phyloP scores from a whole-genome alignment of 148 eudicot species.

The Amaranthus hypochondriacus region DNA sequence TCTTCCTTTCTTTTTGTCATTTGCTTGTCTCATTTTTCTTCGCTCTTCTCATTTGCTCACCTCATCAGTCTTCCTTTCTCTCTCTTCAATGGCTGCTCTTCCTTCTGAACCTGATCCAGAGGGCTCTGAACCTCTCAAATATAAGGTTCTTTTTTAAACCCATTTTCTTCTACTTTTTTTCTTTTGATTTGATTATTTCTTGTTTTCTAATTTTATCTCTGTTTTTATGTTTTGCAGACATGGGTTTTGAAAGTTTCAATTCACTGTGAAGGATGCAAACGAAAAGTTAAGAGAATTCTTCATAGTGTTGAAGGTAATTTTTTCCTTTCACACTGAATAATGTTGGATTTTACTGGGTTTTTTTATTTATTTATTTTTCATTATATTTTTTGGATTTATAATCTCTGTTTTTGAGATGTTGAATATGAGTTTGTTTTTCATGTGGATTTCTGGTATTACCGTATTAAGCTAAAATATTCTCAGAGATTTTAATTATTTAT shows the following conservation, averaged over 20 bases:
- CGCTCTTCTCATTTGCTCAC: neutral
- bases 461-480: neutral
- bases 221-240: constrained; percentile 31
- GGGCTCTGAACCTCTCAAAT: constrained; percentile 30
- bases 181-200: neutral
- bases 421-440: neutral
- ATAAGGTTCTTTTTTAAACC: constrained; percentile 19
- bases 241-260: constrained; percentile 65
- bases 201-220: neutral
- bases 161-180: neutral
- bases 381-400: neutral
- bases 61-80: neutral
- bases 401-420: neutral
- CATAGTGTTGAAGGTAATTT: constrained; percentile 46
- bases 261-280: constrained; percentile 82
- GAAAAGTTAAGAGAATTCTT: constrained; percentile 63
- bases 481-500: neutral
- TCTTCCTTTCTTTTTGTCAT: constrained; percentile 7
- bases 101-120: constrained; percentile 19
- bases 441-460: neutral
- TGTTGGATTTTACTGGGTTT: too few species aligned
- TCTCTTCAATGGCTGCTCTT: constrained; percentile 31
- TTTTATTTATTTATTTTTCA: neutral
- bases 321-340: too few species aligned
- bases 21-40: neutral